phyloP scores from a whole-genome alignment of 306 rosid species.

The Lathyrus oleraceus region DNA sequence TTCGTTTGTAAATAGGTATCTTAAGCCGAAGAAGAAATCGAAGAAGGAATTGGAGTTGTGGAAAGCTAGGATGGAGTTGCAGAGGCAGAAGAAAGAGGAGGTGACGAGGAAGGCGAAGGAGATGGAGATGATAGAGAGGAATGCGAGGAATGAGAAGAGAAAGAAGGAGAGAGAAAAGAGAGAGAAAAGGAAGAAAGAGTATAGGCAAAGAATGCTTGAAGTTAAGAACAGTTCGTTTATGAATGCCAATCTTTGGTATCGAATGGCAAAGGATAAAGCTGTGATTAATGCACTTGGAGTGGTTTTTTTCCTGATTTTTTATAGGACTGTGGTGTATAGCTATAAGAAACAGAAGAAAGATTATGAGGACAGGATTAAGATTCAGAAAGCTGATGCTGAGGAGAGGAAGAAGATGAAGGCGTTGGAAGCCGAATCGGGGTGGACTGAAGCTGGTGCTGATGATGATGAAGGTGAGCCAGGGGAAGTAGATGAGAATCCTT shows the following conservation, averaged over 20 bases:
- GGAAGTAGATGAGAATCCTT: slow-evolving; percentile 73
- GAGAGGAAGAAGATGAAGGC: slow-evolving; percentile 86
- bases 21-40: slow-evolving; percentile 60
- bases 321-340: slow-evolving; percentile 75
- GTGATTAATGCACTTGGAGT: slow-evolving; percentile 65
- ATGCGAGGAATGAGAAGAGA: slow-evolving; percentile 52
- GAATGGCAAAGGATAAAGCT: slow-evolving; percentile 53
- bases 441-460: slow-evolving; percentile 46
- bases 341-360: slow-evolving; percentile 92
- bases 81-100: slow-evolving; percentile 58
- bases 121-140: slow-evolving; percentile 54
- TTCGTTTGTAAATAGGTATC: neutral
- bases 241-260: slow-evolving; percentile 59
- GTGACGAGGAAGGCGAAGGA: slow-evolving; percentile 52
- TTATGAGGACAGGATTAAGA: slow-evolving; percentile 90
- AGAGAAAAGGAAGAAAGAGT: slow-evolving; percentile 52
- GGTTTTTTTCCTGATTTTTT: slow-evolving; percentile 71
- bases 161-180: slow-evolving; percentile 55
- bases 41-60: slow-evolving; percentile 63
- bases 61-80: slow-evolving; percentile 58
- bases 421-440: slow-evolving; percentile 74
- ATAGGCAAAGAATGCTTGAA: slow-evolving; percentile 47
- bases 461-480: slow-evolving; percentile 67
- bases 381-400: slow-evolving; percentile 89
- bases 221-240: slow-evolving; percentile 39